These are phyloP conservation scores for Ceratopteris richardii DNA, from an alignment of 75 land plant species.

Conservation along the genomic window DNA sequence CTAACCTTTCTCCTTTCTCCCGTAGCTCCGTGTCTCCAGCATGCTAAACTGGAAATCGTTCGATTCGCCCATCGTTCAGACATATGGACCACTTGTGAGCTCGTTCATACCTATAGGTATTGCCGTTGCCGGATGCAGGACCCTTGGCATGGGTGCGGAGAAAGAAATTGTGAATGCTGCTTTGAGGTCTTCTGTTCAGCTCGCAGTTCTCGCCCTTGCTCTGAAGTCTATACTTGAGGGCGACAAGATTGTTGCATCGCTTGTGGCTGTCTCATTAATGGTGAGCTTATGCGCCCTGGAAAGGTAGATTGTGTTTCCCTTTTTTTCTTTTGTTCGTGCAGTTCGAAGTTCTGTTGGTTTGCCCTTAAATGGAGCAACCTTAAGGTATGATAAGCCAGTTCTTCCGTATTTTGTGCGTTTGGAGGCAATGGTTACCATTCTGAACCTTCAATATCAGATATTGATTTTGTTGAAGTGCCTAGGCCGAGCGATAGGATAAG, in stretches of 20 bases:
- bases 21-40: too few relatives aligned
- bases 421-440: too few relatives aligned
- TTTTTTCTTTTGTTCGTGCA: not conserved
- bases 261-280: not conserved
- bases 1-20: too few relatives aligned
- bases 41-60: too few relatives aligned
- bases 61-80: not conserved
- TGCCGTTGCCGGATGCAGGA: slow-evolving; percentile 52
- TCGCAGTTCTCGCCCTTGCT: slow-evolving; percentile 76
- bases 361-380: too few relatives aligned
- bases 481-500: too few relatives aligned
- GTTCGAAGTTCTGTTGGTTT: too few relatives aligned
- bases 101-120: slow-evolving; percentile 23
- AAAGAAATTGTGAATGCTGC: slow-evolving; percentile 60
- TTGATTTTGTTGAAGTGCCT: too few relatives aligned
- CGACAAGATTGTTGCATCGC: not conserved
- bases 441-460: too few relatives aligned
- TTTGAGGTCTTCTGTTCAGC: slow-evolving; percentile 69
- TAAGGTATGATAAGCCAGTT: too few relatives aligned
- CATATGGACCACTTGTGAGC: not conserved
- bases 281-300: not conserved
- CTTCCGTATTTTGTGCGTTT: too few relatives aligned
- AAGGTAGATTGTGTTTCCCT: not conserved
- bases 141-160: slow-evolving; percentile 63
- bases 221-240: slow-evolving; percentile 64